phyloP scores from a whole-genome alignment of 352 stramenopile genomes.

The Globisporangium takayamanum region DNA sequence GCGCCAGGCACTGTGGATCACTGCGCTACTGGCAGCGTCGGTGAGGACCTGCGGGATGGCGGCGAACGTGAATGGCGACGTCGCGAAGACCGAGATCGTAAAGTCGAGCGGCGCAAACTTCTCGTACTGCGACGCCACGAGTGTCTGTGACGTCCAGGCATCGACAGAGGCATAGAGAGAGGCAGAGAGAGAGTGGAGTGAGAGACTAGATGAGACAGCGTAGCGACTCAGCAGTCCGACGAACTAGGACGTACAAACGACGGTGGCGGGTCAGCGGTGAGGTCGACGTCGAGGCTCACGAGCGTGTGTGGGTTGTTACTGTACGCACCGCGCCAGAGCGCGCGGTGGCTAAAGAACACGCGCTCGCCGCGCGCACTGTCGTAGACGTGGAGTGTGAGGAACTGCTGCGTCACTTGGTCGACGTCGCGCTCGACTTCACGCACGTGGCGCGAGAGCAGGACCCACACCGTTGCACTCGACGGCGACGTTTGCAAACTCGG shows the following conservation, averaged over 20 bases:
- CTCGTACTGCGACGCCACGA: conserved; percentile 91
- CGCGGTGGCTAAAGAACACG: conserved; percentile 81
- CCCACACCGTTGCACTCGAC: conserved; percentile 73
- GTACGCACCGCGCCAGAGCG: conserved; percentile 82
- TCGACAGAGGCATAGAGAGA: conserved; percentile 2
- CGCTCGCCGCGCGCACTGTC: conserved; percentile 45
- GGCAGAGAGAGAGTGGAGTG: background rate
- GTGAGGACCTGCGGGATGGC: conserved; percentile 40
- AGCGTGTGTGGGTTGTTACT: conserved; percentile 92
- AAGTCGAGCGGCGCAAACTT: conserved; percentile 88
- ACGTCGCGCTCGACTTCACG: conserved; percentile 64
- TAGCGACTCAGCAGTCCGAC: background rate
- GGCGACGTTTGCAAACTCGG: conserved; percentile 5
- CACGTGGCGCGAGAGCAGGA: conserved; percentile 92
- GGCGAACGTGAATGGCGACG: conserved; percentile 56
- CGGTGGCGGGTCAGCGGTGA: conserved; percentile 38
- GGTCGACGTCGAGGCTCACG: conserved; percentile 76
- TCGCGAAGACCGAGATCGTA: conserved; percentile 84
- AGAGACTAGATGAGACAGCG: background rate
- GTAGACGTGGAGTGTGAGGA: conserved; percentile 91
- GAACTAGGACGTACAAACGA: conserved; percentile 35
- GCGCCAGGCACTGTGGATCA: conserved; percentile 44
- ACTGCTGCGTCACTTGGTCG: conserved; percentile 56
- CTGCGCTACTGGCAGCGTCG: conserved; percentile 27
- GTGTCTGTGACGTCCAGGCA: conserved; percentile 29